Conservation (phyloP, 331 rosid species). For the Quercus tomentella region DNA sequence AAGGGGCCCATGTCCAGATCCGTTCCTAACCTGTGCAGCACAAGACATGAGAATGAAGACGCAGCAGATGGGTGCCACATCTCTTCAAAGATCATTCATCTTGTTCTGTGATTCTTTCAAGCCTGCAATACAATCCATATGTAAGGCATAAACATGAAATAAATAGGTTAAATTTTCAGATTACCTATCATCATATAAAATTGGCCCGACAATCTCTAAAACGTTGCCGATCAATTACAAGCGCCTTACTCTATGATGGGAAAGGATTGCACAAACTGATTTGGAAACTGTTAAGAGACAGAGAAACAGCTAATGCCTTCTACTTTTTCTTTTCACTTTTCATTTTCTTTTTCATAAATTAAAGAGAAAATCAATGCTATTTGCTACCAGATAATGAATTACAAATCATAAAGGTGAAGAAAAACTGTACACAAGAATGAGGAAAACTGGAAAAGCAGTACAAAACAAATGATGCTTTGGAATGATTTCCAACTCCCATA, state of each 20-base stretch:
- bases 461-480: conserved; percentile 47
- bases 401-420: conserved; percentile 49
- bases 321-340: conserved; percentile 25
- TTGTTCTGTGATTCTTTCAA: neutral
- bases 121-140: no score
- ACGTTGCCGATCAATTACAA: neutral
- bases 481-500: conserved; percentile 64
- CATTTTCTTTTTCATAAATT: conserved; percentile 41
- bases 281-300: neutral
- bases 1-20: neutral
- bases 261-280: neutral
- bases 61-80: neutral
- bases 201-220: no score
- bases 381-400: conserved; percentile 59
- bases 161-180: no score
- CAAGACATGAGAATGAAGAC: neutral
- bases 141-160: no score
- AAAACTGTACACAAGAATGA: conserved; percentile 89
- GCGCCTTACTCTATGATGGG: neutral
- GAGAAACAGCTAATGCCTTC: neutral
- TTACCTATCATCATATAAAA: no score
- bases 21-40: neutral
- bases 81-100: neutral
- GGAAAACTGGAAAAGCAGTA: conserved; percentile 21
- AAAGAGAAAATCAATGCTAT: conserved; percentile 42